Base-by-base conservation (phyloP, 352 stramenopile genomes). In the Phytophthora hibernalis region DNA sequence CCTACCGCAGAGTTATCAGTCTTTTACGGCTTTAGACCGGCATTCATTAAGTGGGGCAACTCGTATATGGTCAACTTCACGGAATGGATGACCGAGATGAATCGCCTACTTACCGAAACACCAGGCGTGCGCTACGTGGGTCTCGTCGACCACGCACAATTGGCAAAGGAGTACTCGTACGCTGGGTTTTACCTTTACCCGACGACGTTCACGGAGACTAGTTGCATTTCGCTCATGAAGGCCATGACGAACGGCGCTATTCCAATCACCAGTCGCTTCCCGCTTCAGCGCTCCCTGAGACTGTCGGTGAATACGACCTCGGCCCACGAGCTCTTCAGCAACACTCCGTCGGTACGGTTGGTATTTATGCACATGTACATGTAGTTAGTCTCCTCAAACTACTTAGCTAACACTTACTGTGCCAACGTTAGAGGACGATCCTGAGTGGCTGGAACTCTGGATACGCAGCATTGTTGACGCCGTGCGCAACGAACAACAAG, bases 151-250 rank as follows among this genome's bases (percentile, higher is more conserved):
- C 91, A 98, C 62, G 45, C 68, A 10, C 83, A 83, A 28, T 77
- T 97, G 5, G 83, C 87, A 0, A 35, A 52, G 3, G 90, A 77
- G 20, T 96, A 93, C 55, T 82, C 87, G 0, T 52, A 69, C 8
- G 88, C 86, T 2, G 91, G 92, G 0, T 98, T 98, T 53, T 92
- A 94, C 42, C 67, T 98, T 37, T 98, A 97, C 59, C 94, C 93
- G 33, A 98, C 92, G 2, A 81, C 77, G 12, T 98, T 87, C 57
- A 77, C 78, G 13, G 93, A 98, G 67, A 98, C 93, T 30, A 97
- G 93, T 33, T 98, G 92, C 50, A 89, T 98, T 20, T 93, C 94
- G 5, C 72, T 97, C 38, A 98, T 98, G 84, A 98, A 97, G 63
- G 91, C 90, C 5, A 97, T 97, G 89, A 81, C 80, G 3, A 85